phyloP scores from a whole-genome alignment of 768 basidiomycete genomes.

The Trametes punicea region DNA sequence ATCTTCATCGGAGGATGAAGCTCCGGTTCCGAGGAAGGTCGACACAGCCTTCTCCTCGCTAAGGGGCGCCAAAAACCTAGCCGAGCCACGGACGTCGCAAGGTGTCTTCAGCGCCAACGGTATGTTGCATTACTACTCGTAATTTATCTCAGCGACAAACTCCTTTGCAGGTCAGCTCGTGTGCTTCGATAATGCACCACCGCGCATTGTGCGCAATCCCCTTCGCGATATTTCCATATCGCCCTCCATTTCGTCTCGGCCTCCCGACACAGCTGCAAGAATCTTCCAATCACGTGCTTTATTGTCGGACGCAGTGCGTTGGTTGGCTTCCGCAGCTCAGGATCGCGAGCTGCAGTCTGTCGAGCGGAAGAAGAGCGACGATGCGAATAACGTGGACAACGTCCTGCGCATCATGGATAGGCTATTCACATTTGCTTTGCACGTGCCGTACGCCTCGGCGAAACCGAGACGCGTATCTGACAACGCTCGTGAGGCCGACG shows the following conservation, averaged over 20 bases:
- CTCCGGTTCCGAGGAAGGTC: conserved; percentile 36
- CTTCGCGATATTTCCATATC: conserved; percentile 47
- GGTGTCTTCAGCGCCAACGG: conserved; percentile 89
- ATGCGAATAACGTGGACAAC: conserved; percentile 56
- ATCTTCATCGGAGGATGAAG: conserved; percentile 66
- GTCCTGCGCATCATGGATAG: conserved; percentile 79
- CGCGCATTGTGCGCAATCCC: conserved; percentile 62
- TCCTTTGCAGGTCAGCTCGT: conserved; percentile 87
- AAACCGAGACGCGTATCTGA: conserved; percentile 37
- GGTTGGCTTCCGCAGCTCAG: conserved; percentile 56
- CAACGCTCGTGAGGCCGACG: conserved; percentile 37
- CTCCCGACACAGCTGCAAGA: conserved; percentile 28
- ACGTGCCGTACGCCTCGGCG: not conserved
- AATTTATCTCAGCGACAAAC: not conserved
- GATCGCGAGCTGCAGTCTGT: conserved; percentile 44
- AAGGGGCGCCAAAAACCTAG: conserved; percentile 70
- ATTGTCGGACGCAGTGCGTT: conserved; percentile 70
- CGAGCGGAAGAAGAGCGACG: conserved; percentile 43
- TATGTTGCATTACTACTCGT: conserved; percentile 30
- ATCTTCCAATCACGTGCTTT: conserved; percentile 62
- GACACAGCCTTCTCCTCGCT: conserved; percentile 54
- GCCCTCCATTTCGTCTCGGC: conserved; percentile 31
- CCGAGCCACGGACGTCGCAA: conserved; percentile 83
- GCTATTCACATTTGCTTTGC: conserved; percentile 44
- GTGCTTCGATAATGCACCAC: conserved; percentile 80